phyloP scores from a whole-genome alignment of 2,329 filamentous ascomycete genomes.

The Clarireedia hainanense region DNA sequence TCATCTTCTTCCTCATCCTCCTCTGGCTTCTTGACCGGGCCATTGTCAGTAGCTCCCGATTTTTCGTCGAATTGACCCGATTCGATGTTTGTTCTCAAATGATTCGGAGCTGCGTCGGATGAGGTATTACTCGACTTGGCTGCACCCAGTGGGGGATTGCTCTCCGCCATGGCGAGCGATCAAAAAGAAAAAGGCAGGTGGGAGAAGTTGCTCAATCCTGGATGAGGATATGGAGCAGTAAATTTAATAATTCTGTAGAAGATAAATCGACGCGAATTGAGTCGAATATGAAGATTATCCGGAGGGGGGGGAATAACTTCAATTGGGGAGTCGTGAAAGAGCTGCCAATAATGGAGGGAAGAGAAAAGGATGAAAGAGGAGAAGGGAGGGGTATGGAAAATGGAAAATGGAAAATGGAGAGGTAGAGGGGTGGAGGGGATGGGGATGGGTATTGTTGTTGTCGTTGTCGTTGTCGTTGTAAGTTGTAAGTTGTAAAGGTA shows the following conservation, averaged over 20 bases:
- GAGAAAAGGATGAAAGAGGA: neutral
- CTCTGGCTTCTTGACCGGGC: constrained; percentile 22
- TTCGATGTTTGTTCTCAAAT: constrained; percentile 55
- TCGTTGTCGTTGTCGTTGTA: no score
- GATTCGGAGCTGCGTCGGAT: constrained; percentile 20
- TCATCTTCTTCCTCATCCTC: constrained; percentile 67
- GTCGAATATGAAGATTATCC: neutral
- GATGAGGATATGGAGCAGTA: neutral
- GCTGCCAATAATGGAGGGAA: neutral
- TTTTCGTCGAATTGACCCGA: constrained; percentile 60
- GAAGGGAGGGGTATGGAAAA: neutral
- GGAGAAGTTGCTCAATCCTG: neutral
- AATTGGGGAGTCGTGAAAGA: neutral
- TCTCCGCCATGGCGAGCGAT: constrained; percentile 19
- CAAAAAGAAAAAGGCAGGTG: constrained; percentile 14
- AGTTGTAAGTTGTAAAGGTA: no score
- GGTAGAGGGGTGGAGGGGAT: no score
- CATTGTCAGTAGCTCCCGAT: constrained; percentile 29
- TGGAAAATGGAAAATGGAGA: no score
- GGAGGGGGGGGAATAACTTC: neutral
- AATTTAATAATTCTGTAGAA: neutral
- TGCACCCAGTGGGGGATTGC: constrained; percentile 9
- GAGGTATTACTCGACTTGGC: constrained; percentile 13
- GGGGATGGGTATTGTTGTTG: no score
- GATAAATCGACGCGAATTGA: neutral